A percentile compares a stretch with the other conserved stretches of the same genome.
Conservation (phyloP, 2,329 filamentous ascomycete species). For the Talaromyces marneffei region DNA sequence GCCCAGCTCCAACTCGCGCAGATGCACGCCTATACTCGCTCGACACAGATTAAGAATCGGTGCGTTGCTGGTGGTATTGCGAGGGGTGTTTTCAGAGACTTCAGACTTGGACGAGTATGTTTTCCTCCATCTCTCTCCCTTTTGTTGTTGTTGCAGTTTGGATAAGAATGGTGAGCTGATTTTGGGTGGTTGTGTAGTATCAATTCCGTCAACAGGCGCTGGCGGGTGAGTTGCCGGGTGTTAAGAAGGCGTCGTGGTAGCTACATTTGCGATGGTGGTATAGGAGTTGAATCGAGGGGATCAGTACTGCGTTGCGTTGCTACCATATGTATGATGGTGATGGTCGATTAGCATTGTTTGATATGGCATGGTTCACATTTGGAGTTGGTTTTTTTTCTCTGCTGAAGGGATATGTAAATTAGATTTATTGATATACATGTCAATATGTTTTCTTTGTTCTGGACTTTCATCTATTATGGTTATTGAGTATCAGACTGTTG, state of each 20-base stretch:
- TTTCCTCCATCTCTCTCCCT: not conserved
- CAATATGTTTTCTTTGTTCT: not conserved
- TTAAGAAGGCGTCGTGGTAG: conserved; percentile 96
- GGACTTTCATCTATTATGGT: too few relatives aligned
- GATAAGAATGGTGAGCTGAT: not conserved
- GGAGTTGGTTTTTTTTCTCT: not conserved
- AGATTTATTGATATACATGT: not conserved
- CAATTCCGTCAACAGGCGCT: conserved; percentile 89
- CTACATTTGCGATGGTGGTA: not conserved
- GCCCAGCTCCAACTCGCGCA: conserved; percentile 88
- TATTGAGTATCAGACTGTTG: too few relatives aligned
- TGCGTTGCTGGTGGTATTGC: conserved; percentile 90
- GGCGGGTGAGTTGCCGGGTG: conserved; percentile 78
- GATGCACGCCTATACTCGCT: conserved; percentile 93
- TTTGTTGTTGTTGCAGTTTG: not conserved
- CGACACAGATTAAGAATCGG: conserved; percentile 89
- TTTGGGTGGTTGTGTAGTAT: conserved; percentile 52
- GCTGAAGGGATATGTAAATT: not conserved
- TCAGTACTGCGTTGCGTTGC: not conserved
- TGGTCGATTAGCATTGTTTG: conserved; percentile 3
- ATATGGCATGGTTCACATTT: not conserved
- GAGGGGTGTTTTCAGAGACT: conserved; percentile 84
- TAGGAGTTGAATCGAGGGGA: not conserved
- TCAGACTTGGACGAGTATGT: conserved; percentile 83
- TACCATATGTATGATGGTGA: not conserved